Evolutionary conservation across 2,329 filamentous ascomycete genomes (phyloP), one percentile per base, ranked within the genome.

Genomic region (Fusarium falciforme): DNA sequence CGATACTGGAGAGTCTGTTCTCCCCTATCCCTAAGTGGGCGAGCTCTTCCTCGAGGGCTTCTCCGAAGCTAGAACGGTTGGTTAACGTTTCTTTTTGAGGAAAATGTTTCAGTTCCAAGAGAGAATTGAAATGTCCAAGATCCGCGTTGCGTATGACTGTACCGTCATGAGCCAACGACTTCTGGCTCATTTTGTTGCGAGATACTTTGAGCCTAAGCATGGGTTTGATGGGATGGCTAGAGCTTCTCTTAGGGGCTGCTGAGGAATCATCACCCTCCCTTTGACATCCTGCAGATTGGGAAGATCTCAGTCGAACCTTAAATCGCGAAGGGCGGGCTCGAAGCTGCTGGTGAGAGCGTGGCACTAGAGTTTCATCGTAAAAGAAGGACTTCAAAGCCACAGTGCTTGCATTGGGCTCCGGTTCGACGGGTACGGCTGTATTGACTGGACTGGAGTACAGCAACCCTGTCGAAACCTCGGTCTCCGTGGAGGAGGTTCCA

Each of bases 151-250:
- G 74, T 38, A 74, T 31, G 7, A 72, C 57, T 42, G 72, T 71
- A 14, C 69, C 73, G 27, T 66, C 61, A 22, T 72, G 67, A 6
- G 61, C 25, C 7, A 25, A 12, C 42, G 72, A 66, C 7, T 69
- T 72, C 31, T 75, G 74, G 20, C 69, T 73, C 25, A 82, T 67
- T 22, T 78, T 79, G 57, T 72, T 79, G 17, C 78, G 79, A 44
- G 82, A 81, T 57, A 83, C 74, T 64, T 79, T 83, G 17, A 83
- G 77, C 60, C 66, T 80, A 25, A 79, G 79, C 44, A 75, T 79
- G 22, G 72, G 59, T 38, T 68, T 66, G 31, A 66, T 54, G 44
- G 70, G 63, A 25, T 67, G 67, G 20, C 62, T 72, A n/a, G 68
- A 64, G n/a, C 61, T 70, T 38, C 55, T 62, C 35, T 60, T 55